Conservation (phyloP, 352 stramenopile genomes). For the Stephanocyclus meneghinianus region DNA sequence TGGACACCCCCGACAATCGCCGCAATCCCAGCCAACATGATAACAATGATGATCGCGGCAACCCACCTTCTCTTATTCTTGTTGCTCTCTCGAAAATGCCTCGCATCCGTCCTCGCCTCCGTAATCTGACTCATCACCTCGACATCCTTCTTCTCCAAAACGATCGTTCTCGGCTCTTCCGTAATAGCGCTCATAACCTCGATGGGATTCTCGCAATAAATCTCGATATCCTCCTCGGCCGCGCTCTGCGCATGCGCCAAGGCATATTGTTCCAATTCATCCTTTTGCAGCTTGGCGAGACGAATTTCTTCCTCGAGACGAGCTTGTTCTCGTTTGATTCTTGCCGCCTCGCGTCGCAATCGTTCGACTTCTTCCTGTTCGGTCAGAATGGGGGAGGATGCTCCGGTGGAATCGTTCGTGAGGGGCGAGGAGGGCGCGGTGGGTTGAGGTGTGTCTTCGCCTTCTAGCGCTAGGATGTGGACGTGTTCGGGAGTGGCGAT, state of each 20-base stretch:
- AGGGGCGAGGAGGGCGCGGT: no score
- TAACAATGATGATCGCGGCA: neutral
- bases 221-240: constrained; percentile 6
- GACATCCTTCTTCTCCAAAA: neutral
- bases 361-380: neutral
- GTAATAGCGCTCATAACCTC: constrained; percentile 21
- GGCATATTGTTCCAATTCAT: neutral
- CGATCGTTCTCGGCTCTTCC: constrained; percentile 1
- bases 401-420: no score
- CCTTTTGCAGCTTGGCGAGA: neutral
- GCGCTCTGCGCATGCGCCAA: neutral
- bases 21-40: neutral
- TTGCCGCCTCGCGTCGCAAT: neutral
- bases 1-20: neutral
- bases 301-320: neutral
- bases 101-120: constrained; percentile 8
- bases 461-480: no score
- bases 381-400: neutral
- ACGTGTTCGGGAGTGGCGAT: no score
- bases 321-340: neutral
- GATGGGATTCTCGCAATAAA: constrained; percentile 7
- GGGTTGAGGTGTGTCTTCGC: no score
- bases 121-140: constrained; percentile 13
- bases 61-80: neutral
- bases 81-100: neutral